A percentile compares a stretch with the other conserved stretches of the same genome.
These are phyloP conservation scores for Psilocybe mexicana DNA, from an alignment of 1,284 basidiomycete species.

Conservation along the genomic window DNA sequence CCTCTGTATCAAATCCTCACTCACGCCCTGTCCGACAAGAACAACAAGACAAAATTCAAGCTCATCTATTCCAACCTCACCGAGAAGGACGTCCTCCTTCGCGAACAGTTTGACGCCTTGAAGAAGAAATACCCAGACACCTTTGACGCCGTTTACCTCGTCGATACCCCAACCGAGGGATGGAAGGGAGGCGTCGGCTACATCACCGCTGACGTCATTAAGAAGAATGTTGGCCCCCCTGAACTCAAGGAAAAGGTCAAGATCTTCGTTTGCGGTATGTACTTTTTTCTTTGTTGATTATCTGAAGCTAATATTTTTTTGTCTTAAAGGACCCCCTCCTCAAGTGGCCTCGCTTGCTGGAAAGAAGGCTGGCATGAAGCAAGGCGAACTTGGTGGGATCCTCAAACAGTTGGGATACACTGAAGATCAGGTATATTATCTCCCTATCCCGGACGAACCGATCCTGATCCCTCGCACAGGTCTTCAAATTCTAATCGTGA, in stretches of 20 bases:
- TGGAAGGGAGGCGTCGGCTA: slow-evolving; percentile 81
- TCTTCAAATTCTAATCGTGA: slow-evolving; percentile 55
- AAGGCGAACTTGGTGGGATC: slow-evolving; percentile 82
- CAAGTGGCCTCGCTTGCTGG: slow-evolving; percentile 83
- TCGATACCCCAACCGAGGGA: slow-evolving; percentile 74
- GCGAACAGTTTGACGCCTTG: slow-evolving; percentile 78
- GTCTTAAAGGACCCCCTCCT: slow-evolving; percentile 69
- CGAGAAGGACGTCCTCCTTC: slow-evolving; percentile 89
- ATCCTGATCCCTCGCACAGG: slow-evolving; percentile 33
- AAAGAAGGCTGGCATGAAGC: slow-evolving; percentile 77
- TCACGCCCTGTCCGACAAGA: slow-evolving; percentile 69
- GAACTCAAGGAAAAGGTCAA: slow-evolving; percentile 79
- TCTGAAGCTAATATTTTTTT: background rate
- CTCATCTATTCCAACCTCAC: slow-evolving; percentile 90
- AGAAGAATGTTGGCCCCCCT: slow-evolving; percentile 72
- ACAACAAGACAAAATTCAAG: slow-evolving; percentile 95
- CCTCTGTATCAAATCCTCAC: slow-evolving; percentile 77
- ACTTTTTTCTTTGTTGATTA: background rate
- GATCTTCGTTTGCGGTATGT: slow-evolving; percentile 84
- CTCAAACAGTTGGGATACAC: slow-evolving; percentile 88
- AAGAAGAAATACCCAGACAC: slow-evolving; percentile 69
- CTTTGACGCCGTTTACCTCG: slow-evolving; percentile 83
- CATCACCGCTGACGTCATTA: slow-evolving; percentile 71
- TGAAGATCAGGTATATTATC: slow-evolving; percentile 65
- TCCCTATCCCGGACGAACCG: background rate